Base-by-base conservation (phyloP, 2,329 filamentous ascomycete genomes). In the Thielaviopsis populi region DNA sequence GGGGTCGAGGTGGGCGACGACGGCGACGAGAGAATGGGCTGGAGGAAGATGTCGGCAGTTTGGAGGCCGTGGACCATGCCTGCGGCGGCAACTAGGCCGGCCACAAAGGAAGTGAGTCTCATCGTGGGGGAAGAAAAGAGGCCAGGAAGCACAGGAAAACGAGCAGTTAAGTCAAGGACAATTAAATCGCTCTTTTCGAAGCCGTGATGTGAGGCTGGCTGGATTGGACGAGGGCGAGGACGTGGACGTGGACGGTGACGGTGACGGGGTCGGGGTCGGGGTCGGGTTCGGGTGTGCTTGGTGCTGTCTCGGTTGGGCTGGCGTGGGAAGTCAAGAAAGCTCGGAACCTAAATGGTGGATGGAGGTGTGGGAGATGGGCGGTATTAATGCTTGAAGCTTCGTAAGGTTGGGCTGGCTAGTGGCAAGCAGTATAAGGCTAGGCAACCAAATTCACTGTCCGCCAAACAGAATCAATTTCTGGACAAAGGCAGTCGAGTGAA, bases 41-140 rank as follows among this genome's bases (percentile, higher is more conserved):
- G 80, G 68, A 83, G 74, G 75, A 79, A 81, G 73, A 84, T 73
- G 65, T 80, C 72, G 40, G 77, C 78, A 40, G 76, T 79, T 66
- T 76, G 76, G 50, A 75, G 73, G 50, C 74, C 68, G 65, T 75
- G 74, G 43, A 68, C 69, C 66, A 74, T 75, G 53, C 77, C 68
- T 42, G 75, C 70, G 17, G 75, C 73, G 66, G 75, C 75, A 67
- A 75, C 72, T n/a, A 82, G 70, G 60, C 75, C 71, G 33, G 75
- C 72, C 58, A 80, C 56, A 43, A 79, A 58, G 15, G 73, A 70
- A 19, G 73, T 66, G 67, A 74, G 68, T 68, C 73, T 77, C 79
- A 81, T 81, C 48, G 33, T 69, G 64, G 30, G 50, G 62, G 8
- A 22, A 15, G 19, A 6, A 48, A 17, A 19, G 59, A 27, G 63